These are phyloP conservation scores for Alternaria arbusti DNA, from an alignment of 2,329 filamentous ascomycete genomes.

Conservation along the genomic window DNA sequence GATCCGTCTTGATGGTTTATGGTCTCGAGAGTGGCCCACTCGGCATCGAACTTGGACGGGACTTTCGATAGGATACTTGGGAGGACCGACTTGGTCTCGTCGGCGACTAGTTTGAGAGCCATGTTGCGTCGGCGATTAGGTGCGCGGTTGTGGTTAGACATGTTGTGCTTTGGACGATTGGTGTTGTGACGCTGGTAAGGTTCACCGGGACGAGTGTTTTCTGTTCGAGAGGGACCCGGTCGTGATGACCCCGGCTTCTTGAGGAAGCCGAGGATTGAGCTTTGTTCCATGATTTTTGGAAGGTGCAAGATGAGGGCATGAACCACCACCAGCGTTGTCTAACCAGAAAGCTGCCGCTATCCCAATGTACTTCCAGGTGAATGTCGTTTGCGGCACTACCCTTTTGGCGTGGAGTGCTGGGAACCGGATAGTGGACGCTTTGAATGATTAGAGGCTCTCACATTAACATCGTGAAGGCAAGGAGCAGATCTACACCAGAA, in stretches of 20 bases:
- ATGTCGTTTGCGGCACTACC: neutral
- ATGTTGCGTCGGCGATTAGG: constrained; percentile 28
- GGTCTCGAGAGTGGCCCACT: constrained; percentile 24
- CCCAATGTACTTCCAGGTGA: neutral
- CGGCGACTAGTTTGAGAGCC: constrained; percentile 30
- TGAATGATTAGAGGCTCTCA: neutral
- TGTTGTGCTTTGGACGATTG: neutral
- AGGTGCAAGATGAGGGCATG: neutral
- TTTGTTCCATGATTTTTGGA: constrained; percentile 25
- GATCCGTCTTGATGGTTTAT: constrained; percentile 15
- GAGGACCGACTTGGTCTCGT: constrained; percentile 33
- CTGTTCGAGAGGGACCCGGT: constrained; percentile 9
- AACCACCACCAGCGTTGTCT: neutral
- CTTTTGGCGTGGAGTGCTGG: neutral
- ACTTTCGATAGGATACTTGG: constrained; percentile 27
- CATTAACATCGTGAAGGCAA: neutral
- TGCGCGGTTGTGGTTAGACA: constrained; percentile 12
- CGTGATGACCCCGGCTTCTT: constrained; percentile 10
- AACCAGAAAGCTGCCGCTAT: neutral
- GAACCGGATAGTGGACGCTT: neutral
- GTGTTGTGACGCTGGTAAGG: constrained; percentile 21
- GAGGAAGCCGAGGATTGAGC: constrained; percentile 31
- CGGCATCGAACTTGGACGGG: constrained; percentile 20
- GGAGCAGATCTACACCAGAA: neutral
- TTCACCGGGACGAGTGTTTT: constrained; percentile 19